A percentile compares a stretch with the other conserved stretches of the same genome.
phyloP scores from a whole-genome alignment of 306 rosid genomes.

The Quercus mongolica region DNA sequence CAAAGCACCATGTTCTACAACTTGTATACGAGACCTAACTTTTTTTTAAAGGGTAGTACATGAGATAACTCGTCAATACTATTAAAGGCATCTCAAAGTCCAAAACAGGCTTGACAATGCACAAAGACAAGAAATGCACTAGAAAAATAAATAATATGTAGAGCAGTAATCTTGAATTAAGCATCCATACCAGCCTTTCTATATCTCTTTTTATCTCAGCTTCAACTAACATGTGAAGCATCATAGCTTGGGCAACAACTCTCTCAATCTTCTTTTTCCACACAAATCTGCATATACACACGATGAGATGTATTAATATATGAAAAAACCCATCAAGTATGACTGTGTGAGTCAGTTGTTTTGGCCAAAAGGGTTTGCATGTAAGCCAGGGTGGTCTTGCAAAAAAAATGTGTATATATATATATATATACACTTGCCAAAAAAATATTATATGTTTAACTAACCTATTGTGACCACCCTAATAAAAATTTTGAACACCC shows the following conservation, averaged over 20 bases:
- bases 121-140: neutral
- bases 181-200: slow-evolving; percentile 74
- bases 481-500: too few relatives aligned
- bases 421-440: too few relatives aligned
- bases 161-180: slow-evolving; percentile 4
- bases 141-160: neutral
- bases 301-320: neutral
- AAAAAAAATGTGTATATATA: too few relatives aligned
- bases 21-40: too few relatives aligned
- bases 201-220: slow-evolving; percentile 70
- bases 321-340: neutral
- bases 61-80: neutral
- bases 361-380: neutral
- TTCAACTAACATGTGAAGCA: slow-evolving; percentile 64
- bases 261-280: slow-evolving; percentile 97
- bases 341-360: neutral
- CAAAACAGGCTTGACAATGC: neutral
- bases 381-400: neutral
- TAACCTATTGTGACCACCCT: too few relatives aligned
- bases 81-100: neutral
- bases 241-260: slow-evolving; percentile 66
- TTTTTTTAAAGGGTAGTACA: neutral
- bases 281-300: slow-evolving; percentile 65
- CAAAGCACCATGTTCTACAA: too few relatives aligned
- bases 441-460: neutral